Evolutionary conservation across 306 rosid genomes (phyloP).

Genomic region (Vigna radiata): DNA sequence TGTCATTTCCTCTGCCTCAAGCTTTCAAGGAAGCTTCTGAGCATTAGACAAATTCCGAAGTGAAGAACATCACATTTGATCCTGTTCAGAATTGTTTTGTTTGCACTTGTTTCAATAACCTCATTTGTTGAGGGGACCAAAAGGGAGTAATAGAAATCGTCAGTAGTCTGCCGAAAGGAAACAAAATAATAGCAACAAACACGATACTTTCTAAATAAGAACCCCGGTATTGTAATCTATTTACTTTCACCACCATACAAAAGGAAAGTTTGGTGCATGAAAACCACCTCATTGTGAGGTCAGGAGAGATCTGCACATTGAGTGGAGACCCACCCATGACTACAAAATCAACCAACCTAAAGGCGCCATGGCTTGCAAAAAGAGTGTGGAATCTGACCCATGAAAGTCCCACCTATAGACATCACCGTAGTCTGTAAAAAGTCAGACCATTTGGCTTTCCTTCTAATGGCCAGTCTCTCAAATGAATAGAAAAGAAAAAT

Average conservation of each 20-base stretch:
- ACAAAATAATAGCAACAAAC: not conserved
- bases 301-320: not conserved
- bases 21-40: not conserved
- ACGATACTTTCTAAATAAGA: conserved; percentile 1
- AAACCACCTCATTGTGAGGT: not conserved
- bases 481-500: not conserved
- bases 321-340: not conserved
- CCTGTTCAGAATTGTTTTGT: not conserved
- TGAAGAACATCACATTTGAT: not conserved
- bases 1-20: not conserved
- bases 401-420: conserved; percentile 19
- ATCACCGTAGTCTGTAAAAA: not conserved
- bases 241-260: not conserved
- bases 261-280: not conserved
- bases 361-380: conserved; percentile 6
- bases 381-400: not conserved
- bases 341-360: not conserved
- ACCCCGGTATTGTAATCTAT: not conserved
- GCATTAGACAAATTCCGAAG: not conserved
- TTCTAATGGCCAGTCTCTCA: conserved; percentile 15
- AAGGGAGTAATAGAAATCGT: not conserved
- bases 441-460: not conserved
- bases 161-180: not conserved
- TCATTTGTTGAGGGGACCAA: not conserved
- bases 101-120: not conserved